phyloP scores from a whole-genome alignment of 768 basidiomycete genomes.

The Naematelia encephala region DNA sequence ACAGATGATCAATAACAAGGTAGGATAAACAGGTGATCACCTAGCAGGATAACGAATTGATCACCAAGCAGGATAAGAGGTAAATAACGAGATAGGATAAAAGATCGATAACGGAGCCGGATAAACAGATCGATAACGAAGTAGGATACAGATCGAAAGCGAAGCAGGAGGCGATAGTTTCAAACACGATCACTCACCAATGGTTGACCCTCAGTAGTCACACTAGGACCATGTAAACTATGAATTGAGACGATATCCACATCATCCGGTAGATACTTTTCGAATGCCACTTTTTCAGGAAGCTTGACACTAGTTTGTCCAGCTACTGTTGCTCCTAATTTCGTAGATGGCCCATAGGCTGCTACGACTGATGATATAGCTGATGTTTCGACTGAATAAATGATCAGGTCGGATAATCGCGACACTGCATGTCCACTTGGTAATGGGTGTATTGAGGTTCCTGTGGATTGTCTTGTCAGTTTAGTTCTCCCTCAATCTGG shows the following conservation, averaged over 20 bases:
- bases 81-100: too few relatives aligned
- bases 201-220: slow-evolving; percentile 83
- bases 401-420: slow-evolving; percentile 82
- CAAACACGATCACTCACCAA: slow-evolving; percentile 58
- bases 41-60: too few relatives aligned
- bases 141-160: not conserved
- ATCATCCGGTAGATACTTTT: slow-evolving; percentile 77
- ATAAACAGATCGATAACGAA: too few relatives aligned
- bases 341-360: slow-evolving; percentile 93
- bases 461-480: slow-evolving; percentile 30
- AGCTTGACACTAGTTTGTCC: slow-evolving; percentile 98
- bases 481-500: too few relatives aligned
- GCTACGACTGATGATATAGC: slow-evolving; percentile 76
- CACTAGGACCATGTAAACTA: slow-evolving; percentile 88
- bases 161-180: not conserved
- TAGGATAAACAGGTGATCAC: too few relatives aligned
- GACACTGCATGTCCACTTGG: slow-evolving; percentile 83
- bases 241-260: slow-evolving; percentile 88
- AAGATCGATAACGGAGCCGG: too few relatives aligned
- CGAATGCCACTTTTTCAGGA: slow-evolving; percentile 81
- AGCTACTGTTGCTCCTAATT: slow-evolving; percentile 82
- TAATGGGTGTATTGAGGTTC: slow-evolving; percentile 63
- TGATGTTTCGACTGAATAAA: slow-evolving; percentile 94
- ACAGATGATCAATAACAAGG: too few relatives aligned
- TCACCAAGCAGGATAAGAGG: too few relatives aligned